Evolutionary conservation across 352 stramenopile species (phyloP), one percentile per base, ranked within the genome.

Genomic region (Pythium periplocum): DNA sequence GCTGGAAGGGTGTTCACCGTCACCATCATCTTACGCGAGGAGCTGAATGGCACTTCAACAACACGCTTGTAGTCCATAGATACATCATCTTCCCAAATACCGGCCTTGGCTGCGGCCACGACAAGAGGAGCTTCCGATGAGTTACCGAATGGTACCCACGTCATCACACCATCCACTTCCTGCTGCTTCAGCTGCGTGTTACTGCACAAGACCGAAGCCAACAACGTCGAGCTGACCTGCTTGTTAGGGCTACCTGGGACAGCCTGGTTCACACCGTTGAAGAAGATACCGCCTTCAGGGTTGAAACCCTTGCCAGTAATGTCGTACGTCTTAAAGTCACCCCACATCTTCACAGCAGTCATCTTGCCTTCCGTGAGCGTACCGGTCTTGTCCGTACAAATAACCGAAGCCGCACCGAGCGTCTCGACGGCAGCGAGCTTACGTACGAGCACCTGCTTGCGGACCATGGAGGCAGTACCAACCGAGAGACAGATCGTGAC

Each of bases 311-410:
- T 83, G 26, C 74, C 75, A 1, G 73, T 88, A 55, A 88, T 87
- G 0, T 59, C 58, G 55, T 87, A 89, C 58, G 82, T 68, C 38
- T 71, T 63, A 51, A 85, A 89, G 59, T 87, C 78, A 9, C 75
- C 69, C 74, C 76, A 93, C 45, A 90, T 66, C 59, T 87, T 88
- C 37, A 90, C 68, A 0, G 78, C 83, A 2, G 78, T 89, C 83
- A 93, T 93, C 47, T 90, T 86, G 45, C 83, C 83, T 41, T 90
- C 80, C 0, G 95, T 98, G 9, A 98, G 65, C 8, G 95, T 98
- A 7, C 95, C 95, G 0, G 95, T 98, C 75, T 98, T 98, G 68
- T 98, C 95, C 0, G 80, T 90, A 47, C 79, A 98, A 46, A 96
- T 94, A 0, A 98, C 90, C 4, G 89, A 96, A 3, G 91, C 94